Base-by-base conservation (phyloP, 2,329 filamentous ascomycete genomes). In the Hymenoscyphus infarciens region DNA sequence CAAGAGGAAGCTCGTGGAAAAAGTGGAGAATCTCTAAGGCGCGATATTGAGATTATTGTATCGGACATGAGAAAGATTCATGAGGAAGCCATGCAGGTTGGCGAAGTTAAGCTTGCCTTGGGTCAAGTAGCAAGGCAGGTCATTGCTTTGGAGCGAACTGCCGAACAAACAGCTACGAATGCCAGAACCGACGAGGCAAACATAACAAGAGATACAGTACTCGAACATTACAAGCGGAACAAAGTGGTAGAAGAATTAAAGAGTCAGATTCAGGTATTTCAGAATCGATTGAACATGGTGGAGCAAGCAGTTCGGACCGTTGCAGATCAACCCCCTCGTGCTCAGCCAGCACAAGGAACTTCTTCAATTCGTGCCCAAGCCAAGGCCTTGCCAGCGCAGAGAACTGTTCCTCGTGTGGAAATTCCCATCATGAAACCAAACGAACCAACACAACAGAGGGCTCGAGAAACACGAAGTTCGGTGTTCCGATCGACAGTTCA, bases 31-130 rank as follows among this genome's bases (percentile, higher is more conserved):
- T 63, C 61, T 16, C 33, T 35, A 31, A 64, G 33, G 25, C 59
- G 56, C 42, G 61, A 63, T 42, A 56, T 67, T 29, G 70, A 73
- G 42, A 60, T 63, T 5, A 57, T 72, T 10, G 60, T 65, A 3
- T 61, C 66, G 5, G 64, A 69, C 45, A 63, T 72, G 38, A 58
- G 63, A 13, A 56, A 63, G 49, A 61, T 72, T 45, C 59, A 63
- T 19, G 56, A 67, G 19, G 72, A 71, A 49, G 64, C 60, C n/a
- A 67, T 61, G 56, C 66, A 72, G 56, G 64, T 74, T 5, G 71
- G 70, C 31, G 60, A 66, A 3, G 49, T 73, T 13, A 73, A 70
- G 56, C 52, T 61, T 11, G 67, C 69, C 19, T 22, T 74, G 38
- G 15, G 8, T 19, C 13, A 27, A 29, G 33, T 33, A 3, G 25